Base-by-base conservation (phyloP, 768 basidiomycete species). In the Filobasidium wieringae region DNA sequence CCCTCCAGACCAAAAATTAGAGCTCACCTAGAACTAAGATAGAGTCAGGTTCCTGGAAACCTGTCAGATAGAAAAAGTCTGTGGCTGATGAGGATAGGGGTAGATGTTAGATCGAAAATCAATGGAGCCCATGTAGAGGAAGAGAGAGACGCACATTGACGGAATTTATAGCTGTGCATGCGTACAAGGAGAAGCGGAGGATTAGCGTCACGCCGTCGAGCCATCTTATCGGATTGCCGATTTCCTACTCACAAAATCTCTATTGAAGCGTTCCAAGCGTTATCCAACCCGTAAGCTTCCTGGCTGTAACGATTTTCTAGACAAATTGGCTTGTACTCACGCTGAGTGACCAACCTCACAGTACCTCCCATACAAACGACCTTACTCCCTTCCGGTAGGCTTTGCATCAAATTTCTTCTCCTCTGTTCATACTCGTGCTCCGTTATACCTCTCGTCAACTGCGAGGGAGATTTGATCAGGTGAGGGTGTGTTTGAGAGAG, bases 31-130 rank as follows among this genome's bases (percentile, higher is more conserved):
- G 78, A 36, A 96, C 78, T 40, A 97, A 77, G 0, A 88, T 91
- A 17, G 93, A 81, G 56, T 93, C 86, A 0, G 91, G 88, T 69
- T 97, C 93, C 57, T 89, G 82, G 66, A 95, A 95, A 11, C 95
- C 95, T 0, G 95, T 95, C 14, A 99, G 78, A 72, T 99, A 97
- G 86, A 63, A 66, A 51, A 74, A 73, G 58, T 75, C 72, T 51
- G 74, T 75, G 11, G 72, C 72, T 74, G 51, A 24, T 29, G n/a
- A 26, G 2, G 19, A 12, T n/a, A n/a, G n/a, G n/a, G n/a, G n/a
- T n/a, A n/a, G n/a, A n/a, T n/a, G n/a, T n/a, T n/a, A n/a, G 7
- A 30, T 17, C 29, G 15, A 22, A 1, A 22, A 29, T 26, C 15
- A 29, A 12, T 29, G 2, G 22, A 19, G 40, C 30, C 7, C 15